Base-by-base conservation (phyloP, 805 yeast species). In the Ogataea nonfermentans region DNA sequence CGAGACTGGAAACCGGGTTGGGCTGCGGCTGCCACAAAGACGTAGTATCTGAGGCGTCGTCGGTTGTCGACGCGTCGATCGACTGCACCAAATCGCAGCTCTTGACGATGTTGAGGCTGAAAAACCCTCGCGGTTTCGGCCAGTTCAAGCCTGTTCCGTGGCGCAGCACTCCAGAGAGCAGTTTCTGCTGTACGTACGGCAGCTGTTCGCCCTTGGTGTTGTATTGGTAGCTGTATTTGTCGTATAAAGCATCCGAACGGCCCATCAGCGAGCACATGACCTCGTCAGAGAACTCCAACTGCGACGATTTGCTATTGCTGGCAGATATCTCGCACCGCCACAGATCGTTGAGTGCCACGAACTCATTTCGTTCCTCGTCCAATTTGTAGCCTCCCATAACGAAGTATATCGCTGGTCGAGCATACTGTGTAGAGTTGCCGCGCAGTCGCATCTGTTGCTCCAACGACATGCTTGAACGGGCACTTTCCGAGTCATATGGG, bases 301-400 rank as follows among this genome's bases (percentile, higher is more conserved):
- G 66, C 12, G 60, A 57, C 23, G 16, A 28, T 4, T 26, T 9
- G 16, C 23, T 16, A 13, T 53, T 51, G 61, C 63, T 31, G 64
- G 59, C 41, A 17, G 61, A 54, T 6, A 66, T 42, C 41, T 61
- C 65, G 38, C 57, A 49, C 43, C 50, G 53, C 66, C 66, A 61
- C 16, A 59, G 32, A 35, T 62, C 66, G 45, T 61, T 61, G 46
- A 55, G 61, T 46, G 51, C 66, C 53, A 29, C 55, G 44, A 26
- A 72, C 15, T 41, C 28, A 6, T 22, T 44, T 4, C 48, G 46
- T 6, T 62, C 62, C 37, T 59, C 67, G 12, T 35, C 46, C 29
- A 62, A 57, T 32, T 59, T 58, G 51, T 70, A 76, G 1, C 81
- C 80, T 14, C 80, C 80, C 66, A 72, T 68, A 4, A 74, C 63